Conservation (phyloP, 1,284 basidiomycete species). For the Fomes fomentarius region DNA sequence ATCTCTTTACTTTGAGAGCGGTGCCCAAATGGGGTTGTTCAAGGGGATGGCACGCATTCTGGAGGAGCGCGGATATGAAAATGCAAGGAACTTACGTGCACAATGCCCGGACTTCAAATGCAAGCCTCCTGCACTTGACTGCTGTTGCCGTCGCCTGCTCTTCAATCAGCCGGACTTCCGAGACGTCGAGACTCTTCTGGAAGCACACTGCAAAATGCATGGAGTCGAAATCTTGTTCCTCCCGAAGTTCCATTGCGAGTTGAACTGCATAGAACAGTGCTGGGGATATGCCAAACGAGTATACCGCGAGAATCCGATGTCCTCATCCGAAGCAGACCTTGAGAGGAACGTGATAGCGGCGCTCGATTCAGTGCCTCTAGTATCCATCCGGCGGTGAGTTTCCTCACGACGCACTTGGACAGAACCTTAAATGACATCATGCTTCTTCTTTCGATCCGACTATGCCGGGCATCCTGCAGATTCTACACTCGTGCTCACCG, state of each 20-base stretch:
- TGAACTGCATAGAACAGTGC: slow-evolving; percentile 27
- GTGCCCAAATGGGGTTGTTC: slow-evolving; percentile 30
- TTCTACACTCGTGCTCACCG: slow-evolving; percentile 15
- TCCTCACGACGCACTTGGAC: neutral
- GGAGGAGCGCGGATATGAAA: slow-evolving; percentile 15
- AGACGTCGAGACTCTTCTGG: slow-evolving; percentile 5
- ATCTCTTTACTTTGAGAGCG: slow-evolving; percentile 38
- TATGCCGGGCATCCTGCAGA: too few species aligned
- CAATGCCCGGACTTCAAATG: slow-evolving; percentile 4
- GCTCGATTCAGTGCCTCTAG: slow-evolving; percentile 8
- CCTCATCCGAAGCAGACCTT: slow-evolving; percentile 10
- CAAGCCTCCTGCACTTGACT: slow-evolving; percentile 11
- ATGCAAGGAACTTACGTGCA: neutral
- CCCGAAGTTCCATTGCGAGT: slow-evolving; percentile 28
- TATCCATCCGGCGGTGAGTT: slow-evolving; percentile 7
- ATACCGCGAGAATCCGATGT: slow-evolving; percentile 11
- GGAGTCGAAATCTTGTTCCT: slow-evolving; percentile 12
- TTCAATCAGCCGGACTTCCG: slow-evolving; percentile 33
- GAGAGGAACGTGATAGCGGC: slow-evolving; percentile 14
- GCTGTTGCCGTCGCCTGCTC: slow-evolving; percentile 31
- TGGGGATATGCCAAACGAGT: slow-evolving; percentile 24
- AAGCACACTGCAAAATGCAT: neutral
- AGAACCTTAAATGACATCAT: neutral
- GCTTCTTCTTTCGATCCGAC: too few species aligned
- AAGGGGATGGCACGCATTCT: slow-evolving; percentile 41